phyloP scores from a whole-genome alignment of 2,329 filamentous ascomycete genomes.

The Aureobasidium sp. region DNA sequence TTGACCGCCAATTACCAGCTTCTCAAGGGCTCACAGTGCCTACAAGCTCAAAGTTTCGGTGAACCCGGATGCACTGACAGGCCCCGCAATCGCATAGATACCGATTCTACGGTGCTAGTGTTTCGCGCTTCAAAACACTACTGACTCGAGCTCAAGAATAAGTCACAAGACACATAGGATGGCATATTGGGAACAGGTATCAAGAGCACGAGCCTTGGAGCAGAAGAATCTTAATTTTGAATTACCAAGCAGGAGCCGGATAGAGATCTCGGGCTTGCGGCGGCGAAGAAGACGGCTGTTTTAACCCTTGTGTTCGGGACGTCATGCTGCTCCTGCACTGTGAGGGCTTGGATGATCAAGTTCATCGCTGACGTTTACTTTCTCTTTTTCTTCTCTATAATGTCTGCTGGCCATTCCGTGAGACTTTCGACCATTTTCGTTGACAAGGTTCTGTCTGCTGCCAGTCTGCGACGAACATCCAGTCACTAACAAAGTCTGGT shows the following conservation, averaged over 20 bases:
- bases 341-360: background rate
- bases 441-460: background rate
- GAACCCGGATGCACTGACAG: slow-evolving; percentile 9
- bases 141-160: slow-evolving; percentile 5
- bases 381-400: slow-evolving; percentile 8
- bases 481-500: background rate
- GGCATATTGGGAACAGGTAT: background rate
- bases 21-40: background rate
- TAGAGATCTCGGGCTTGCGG: slow-evolving; percentile 2
- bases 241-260: slow-evolving; percentile 8
- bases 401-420: background rate
- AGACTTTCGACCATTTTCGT: background rate
- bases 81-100: slow-evolving; percentile 11
- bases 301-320: slow-evolving; percentile 5
- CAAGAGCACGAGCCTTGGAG: background rate
- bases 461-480: background rate
- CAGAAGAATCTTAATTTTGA: background rate
- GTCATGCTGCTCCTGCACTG: slow-evolving; percentile 9
- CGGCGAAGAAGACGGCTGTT: slow-evolving; percentile 5
- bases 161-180: slow-evolving; percentile 2
- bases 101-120: slow-evolving; percentile 3
- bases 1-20: background rate
- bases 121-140: slow-evolving; percentile 3
- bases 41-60: slow-evolving; percentile 10
- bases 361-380: slow-evolving; percentile 6